These are phyloP conservation scores for Zea mays DNA, from an alignment of 176 grass and related monocot genomes.

Conservation along the genomic window DNA sequence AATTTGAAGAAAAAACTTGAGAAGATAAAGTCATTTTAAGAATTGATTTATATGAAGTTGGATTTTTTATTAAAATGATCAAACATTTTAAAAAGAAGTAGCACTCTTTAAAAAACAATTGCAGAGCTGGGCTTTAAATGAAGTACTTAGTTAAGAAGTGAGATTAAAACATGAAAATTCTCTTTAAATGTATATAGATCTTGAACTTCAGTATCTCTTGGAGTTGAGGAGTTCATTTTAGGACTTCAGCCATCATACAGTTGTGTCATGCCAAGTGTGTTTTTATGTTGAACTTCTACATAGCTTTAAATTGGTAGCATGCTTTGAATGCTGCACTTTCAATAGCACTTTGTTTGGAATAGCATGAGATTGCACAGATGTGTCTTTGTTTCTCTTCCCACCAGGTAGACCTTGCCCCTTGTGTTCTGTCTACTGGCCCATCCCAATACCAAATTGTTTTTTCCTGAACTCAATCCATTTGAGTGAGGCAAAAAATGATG, in stretches of 20 bases:
- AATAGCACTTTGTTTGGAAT: background rate
- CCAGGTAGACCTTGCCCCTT: background rate
- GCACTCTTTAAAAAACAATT: background rate
- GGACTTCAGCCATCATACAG: background rate
- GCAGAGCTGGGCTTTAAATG: background rate
- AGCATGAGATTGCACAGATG: background rate
- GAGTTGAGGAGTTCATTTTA: background rate
- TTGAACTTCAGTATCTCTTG: background rate
- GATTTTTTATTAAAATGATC: background rate
- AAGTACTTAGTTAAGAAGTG: background rate
- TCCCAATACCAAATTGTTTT: background rate
- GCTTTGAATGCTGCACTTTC: background rate
- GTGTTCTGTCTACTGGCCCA: background rate
- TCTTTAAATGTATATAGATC: background rate
- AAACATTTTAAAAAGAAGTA: background rate
- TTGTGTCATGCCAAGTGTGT: background rate
- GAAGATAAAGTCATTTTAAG: background rate
- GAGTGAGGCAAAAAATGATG: background rate
- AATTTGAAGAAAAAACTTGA: background rate
- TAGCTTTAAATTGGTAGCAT: background rate
- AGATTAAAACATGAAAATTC: background rate
- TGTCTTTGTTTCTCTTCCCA: background rate
- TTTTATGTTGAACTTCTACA: background rate
- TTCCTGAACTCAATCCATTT: background rate
- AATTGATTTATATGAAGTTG: background rate